Evolutionary conservation across 176 grass and related monocot genomes (phyloP).

Genomic region (Elaeis guineensis): DNA sequence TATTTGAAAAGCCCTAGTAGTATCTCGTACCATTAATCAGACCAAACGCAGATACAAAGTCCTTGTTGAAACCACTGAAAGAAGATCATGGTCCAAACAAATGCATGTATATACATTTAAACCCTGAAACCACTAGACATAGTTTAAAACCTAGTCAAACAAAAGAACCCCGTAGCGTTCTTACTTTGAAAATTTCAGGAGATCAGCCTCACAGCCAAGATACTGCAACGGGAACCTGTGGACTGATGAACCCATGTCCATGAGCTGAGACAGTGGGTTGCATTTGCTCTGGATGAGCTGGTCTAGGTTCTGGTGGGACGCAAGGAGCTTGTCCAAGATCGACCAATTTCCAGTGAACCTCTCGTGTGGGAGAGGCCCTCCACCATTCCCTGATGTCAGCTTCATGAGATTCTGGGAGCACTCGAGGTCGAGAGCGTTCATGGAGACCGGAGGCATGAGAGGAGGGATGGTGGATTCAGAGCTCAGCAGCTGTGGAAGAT

Average conservation of each 20-base stretch:
- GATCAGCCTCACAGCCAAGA: slow-evolving; percentile 5
- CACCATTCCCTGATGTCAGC: background rate
- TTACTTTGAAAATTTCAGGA: slow-evolving; percentile 6
- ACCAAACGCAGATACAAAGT: too few species aligned
- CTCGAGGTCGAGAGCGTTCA: slow-evolving; percentile 5
- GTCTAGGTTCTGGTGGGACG: slow-evolving; percentile 6
- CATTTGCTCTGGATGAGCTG: slow-evolving; percentile 8
- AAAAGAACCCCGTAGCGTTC: background rate
- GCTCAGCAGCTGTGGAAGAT: slow-evolving; percentile 14
- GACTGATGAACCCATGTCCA: slow-evolving; percentile 1
- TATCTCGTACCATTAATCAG: too few species aligned
- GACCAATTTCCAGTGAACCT: slow-evolving; percentile 17
- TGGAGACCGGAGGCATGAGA: background rate
- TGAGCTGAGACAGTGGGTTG: background rate
- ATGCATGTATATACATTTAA: too few species aligned
- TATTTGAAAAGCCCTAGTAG: too few species aligned
- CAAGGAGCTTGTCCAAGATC: slow-evolving; percentile 16
- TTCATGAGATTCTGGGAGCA: slow-evolving; percentile 17
- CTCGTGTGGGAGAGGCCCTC: slow-evolving; percentile 2
- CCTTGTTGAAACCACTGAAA: too few species aligned
- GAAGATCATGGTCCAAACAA: too few species aligned
- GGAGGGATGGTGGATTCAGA: slow-evolving; percentile 1
- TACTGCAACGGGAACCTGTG: slow-evolving; percentile 2
- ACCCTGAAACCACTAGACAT: too few species aligned
- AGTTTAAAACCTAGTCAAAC: too few species aligned